Percentiles rank a stretch among this genome's conserved stretches.
Evolutionary conservation across 2,329 filamentous ascomycete genomes (phyloP).

Genomic region (Tolypocladium ovalisporum): DNA sequence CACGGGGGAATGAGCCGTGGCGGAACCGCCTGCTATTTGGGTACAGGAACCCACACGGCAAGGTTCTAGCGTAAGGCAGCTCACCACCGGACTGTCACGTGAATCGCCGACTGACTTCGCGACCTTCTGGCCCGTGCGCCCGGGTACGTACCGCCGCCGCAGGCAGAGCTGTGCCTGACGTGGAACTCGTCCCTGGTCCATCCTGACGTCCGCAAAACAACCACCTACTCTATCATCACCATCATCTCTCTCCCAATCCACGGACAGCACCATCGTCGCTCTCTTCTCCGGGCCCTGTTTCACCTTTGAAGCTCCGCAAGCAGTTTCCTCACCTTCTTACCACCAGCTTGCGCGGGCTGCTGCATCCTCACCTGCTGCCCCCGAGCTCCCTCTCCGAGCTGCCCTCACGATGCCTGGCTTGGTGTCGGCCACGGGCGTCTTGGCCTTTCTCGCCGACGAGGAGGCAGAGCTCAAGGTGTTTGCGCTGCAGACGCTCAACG

Average conservation of each 20-base stretch:
- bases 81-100: not conserved
- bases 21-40: not conserved
- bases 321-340: not conserved
- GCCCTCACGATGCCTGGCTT: conserved; percentile 68
- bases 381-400: conserved; percentile 3
- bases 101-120: not conserved
- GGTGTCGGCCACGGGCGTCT: conserved; percentile 85
- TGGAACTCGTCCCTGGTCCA: conserved; percentile 21
- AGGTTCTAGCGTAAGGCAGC: too few species aligned
- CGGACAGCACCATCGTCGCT: not conserved
- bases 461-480: conserved; percentile 92
- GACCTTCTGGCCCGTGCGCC: not conserved
- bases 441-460: conserved; percentile 91
- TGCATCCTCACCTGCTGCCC: conserved; percentile 4
- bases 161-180: conserved; percentile 35
- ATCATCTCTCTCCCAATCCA: not conserved
- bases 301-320: not conserved
- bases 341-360: not conserved
- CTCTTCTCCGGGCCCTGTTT: not conserved
- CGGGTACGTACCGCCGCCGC: not conserved
- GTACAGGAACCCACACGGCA: too few species aligned
- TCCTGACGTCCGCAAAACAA: conserved; percentile 1
- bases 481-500: conserved; percentile 87
- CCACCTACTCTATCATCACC: not conserved
- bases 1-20: not conserved